phyloP scores from a whole-genome alignment of 768 basidiomycete genomes.

The Trametes sanguinea region DNA sequence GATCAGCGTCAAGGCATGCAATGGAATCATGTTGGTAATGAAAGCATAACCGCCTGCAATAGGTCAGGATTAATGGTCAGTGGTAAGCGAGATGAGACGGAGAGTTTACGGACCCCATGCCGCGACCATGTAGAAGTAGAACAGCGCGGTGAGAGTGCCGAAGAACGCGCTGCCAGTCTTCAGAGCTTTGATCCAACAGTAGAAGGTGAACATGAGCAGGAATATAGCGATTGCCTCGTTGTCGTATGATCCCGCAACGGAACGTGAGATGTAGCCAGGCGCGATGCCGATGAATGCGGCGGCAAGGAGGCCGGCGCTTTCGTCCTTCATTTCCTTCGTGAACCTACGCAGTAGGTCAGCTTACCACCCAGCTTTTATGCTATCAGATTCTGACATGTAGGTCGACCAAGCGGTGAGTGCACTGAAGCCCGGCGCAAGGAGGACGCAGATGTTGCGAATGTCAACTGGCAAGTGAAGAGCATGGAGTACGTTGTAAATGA shows the following conservation, averaged over 20 bases:
- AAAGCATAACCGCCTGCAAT: constrained; percentile 90
- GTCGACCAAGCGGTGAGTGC: constrained; percentile 96
- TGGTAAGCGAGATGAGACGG: background rate
- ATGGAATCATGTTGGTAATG: constrained; percentile 99
- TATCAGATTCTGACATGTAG: constrained; percentile 66
- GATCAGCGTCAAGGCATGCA: constrained; percentile 92
- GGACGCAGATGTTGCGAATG: constrained; percentile 94
- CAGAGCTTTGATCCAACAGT: constrained; percentile 93
- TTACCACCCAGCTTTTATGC: background rate
- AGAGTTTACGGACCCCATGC: constrained; percentile 76
- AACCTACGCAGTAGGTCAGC: constrained; percentile 55
- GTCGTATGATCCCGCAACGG: constrained; percentile 98
- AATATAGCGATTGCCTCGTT: constrained; percentile 99
- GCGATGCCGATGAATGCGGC: constrained; percentile 98
- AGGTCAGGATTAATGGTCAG: constrained; percentile 4
- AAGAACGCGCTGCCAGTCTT: constrained; percentile 93
- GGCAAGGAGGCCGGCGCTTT: constrained; percentile 93
- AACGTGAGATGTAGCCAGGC: constrained; percentile 98
- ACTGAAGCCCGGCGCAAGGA: constrained; percentile 95
- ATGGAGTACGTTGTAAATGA: constrained; percentile 92
- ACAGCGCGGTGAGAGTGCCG: constrained; percentile 87
- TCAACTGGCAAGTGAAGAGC: constrained; percentile 93
- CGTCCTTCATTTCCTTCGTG: constrained; percentile 94
- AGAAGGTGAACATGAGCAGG: constrained; percentile 99
- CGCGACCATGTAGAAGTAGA: constrained; percentile 99